These are phyloP conservation scores for Sphaerulina musiva DNA, from an alignment of 2,329 filamentous ascomycete genomes.

Conservation along the genomic window DNA sequence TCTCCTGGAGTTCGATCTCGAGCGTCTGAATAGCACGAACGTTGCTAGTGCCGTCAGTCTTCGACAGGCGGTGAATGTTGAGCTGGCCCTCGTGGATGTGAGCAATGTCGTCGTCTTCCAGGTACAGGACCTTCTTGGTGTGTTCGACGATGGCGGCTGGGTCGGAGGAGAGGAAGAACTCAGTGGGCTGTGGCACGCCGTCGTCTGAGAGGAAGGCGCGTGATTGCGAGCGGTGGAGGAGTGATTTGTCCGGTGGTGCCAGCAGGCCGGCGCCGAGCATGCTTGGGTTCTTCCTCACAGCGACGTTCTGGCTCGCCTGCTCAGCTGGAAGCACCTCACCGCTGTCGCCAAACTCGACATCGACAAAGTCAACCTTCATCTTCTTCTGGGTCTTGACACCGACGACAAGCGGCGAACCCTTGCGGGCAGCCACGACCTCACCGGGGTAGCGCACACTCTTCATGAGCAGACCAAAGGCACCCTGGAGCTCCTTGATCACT, in stretches of 20 bases:
- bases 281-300: conserved; percentile 71
- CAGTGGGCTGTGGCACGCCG: conserved; percentile 92
- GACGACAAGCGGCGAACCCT: conserved; percentile 95
- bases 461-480: conserved; percentile 92
- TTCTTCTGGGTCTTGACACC: conserved; percentile 95
- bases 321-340: conserved; percentile 79
- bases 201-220: conserved; percentile 98
- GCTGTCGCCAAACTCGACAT: conserved; percentile 93
- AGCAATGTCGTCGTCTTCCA: conserved; percentile 98
- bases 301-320: conserved; percentile 90
- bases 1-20: conserved; percentile 98
- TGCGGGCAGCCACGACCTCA: conserved; percentile 94
- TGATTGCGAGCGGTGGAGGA: conserved; percentile 96
- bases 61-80: conserved; percentile 97
- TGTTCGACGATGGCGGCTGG: conserved; percentile 98
- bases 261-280: conserved; percentile 60
- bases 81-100: conserved; percentile 98
- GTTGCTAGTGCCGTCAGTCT: conserved; percentile 95
- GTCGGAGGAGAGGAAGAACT: conserved; percentile 99
- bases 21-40: conserved; percentile 97
- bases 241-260: conserved; percentile 91
- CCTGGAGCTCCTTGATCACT: conserved; percentile 96
- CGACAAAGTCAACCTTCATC: conserved; percentile 99
- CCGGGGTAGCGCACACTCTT: conserved; percentile 99
- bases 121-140: conserved; percentile 99